Percentiles rank a stretch among this genome's conserved stretches.
These are phyloP conservation scores for Penicillium sp. DNA, from an alignment of 2,329 filamentous ascomycete genomes.

Conservation along the genomic window DNA sequence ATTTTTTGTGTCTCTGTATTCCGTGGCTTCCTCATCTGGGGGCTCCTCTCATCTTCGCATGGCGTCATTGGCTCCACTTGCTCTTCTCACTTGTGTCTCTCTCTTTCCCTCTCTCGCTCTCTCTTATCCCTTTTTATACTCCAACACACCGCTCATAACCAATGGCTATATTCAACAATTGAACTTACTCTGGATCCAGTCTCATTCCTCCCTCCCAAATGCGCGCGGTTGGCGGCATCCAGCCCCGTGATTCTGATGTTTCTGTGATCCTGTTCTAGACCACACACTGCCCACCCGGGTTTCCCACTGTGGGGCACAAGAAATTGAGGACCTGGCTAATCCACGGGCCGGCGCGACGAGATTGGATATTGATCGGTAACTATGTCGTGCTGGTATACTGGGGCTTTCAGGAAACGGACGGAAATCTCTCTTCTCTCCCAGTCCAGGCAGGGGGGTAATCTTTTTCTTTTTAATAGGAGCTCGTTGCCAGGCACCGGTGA, in stretches of 20 bases:
- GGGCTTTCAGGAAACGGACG: too few relatives aligned
- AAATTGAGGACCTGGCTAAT: neutral
- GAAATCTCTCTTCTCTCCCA: neutral
- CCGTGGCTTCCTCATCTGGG: neutral
- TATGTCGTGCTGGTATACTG: neutral
- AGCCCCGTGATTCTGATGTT: neutral
- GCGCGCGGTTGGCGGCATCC: neutral
- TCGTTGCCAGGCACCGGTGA: constrained; percentile 23
- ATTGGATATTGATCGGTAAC: neutral
- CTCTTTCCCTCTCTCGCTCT: neutral
- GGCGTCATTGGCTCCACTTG: neutral
- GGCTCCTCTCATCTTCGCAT: neutral
- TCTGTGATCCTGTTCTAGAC: constrained; percentile 1
- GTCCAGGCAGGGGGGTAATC: neutral
- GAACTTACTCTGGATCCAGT: neutral
- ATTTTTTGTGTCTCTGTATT: neutral
- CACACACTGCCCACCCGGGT: neutral
- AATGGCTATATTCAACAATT: neutral
- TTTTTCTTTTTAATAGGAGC: neutral
- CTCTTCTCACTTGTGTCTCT: neutral
- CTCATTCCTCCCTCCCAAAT: neutral
- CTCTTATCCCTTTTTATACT: neutral
- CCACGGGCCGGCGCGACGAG: neutral
- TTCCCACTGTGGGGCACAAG: neutral
- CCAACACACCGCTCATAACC: neutral